Percentiles rank a stretch among this genome's conserved stretches.
phyloP scores from a whole-genome alignment of 2,329 filamentous ascomycete species.

The Talaromyces sp. region DNA sequence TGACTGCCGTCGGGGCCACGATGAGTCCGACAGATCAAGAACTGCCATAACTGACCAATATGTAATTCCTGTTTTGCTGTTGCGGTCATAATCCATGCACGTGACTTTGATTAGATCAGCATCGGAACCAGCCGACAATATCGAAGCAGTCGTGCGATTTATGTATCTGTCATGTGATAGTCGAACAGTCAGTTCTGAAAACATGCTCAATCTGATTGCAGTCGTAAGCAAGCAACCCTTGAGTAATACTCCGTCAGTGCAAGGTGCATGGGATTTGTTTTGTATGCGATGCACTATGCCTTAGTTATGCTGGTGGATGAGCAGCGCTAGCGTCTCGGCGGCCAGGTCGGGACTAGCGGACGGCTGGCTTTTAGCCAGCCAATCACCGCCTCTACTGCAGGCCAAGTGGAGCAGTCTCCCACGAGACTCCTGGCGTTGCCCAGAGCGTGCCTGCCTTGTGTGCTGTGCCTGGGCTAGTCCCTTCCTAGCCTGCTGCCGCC shows the following conservation, averaged over 20 bases:
- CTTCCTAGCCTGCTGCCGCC: background rate
- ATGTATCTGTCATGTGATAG: background rate
- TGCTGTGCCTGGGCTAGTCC: slow-evolving; percentile 1
- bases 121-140: background rate
- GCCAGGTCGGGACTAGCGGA: background rate
- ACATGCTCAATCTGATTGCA: background rate
- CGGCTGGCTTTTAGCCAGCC: background rate
- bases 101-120: background rate
- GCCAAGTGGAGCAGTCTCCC: slow-evolving; percentile 3
- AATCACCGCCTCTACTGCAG: background rate
- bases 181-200: background rate
- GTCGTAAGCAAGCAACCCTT: background rate
- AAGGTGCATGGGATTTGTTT: background rate
- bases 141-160: no score
- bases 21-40: background rate
- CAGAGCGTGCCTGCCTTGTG: background rate
- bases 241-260: background rate
- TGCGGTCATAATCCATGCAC: background rate
- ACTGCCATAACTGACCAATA: background rate
- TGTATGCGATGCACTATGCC: background rate
- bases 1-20: background rate
- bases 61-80: background rate
- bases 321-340: background rate
- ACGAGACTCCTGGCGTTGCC: slow-evolving; percentile 10
- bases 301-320: background rate